Conservation (phyloP, 768 basidiomycete species). For the Chlorophyllum brunneum region DNA sequence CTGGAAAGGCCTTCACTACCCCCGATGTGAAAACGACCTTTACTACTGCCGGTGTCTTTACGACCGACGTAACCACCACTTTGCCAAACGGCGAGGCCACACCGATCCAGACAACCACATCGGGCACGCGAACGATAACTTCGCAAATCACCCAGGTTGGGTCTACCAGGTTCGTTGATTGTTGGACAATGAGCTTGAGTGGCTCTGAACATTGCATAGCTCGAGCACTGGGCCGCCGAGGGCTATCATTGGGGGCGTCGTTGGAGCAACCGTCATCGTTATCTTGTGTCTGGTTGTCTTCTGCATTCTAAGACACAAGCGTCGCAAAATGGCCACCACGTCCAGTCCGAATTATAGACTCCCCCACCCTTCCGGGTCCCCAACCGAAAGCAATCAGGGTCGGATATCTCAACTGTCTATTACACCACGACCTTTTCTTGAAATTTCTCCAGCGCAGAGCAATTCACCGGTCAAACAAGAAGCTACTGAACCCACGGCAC, state of each 20-base stretch:
- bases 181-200: no score
- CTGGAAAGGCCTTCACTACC: background rate
- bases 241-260: background rate
- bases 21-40: background rate
- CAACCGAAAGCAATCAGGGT: no score
- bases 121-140: background rate
- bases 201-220: no score
- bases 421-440: background rate
- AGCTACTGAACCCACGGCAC: background rate
- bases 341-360: no score
- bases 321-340: background rate
- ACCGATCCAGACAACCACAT: background rate
- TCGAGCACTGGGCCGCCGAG: background rate
- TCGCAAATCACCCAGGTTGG: background rate
- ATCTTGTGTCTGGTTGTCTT: background rate
- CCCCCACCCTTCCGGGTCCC: background rate
- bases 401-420: background rate
- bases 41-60: background rate
- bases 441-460: background rate
- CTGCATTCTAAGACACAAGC: conserved; percentile 1
- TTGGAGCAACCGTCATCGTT: background rate
- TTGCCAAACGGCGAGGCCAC: background rate
- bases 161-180: no score
- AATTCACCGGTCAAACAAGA: background rate
- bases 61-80: background rate